Conservation (phyloP, 208 protist species). For the Naegleria gruberi region DNA sequence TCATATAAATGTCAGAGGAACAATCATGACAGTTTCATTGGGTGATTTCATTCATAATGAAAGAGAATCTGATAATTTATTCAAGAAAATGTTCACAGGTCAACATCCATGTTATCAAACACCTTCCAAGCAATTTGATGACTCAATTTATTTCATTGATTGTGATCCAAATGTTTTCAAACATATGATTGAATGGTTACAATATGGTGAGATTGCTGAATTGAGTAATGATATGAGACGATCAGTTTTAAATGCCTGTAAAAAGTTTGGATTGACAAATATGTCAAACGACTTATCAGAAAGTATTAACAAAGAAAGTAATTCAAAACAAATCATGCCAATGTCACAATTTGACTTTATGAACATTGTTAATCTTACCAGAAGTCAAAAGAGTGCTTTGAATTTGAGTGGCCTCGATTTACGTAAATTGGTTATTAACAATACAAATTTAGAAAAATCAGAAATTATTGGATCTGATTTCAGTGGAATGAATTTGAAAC, state of each 20-base stretch:
- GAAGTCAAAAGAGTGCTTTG: not conserved
- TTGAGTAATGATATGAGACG: not conserved
- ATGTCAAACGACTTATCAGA: not conserved
- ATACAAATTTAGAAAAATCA: not conserved
- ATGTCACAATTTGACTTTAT: not conserved
- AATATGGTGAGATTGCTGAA: not conserved
- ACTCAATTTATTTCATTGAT: not conserved
- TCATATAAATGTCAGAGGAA: not conserved
- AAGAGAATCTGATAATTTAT: not conserved
- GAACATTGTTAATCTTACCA: not conserved
- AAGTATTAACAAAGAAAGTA: not conserved
- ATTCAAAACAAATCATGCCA: not conserved
- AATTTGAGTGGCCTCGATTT: not conserved
- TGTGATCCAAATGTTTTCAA: not conserved
- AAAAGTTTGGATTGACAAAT: not conserved
- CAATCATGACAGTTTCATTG: not conserved
- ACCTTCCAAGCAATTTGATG: not conserved
- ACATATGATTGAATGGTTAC: not conserved
- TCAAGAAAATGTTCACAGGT: not conserved
- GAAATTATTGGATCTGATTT: not conserved
- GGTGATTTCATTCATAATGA: not conserved
- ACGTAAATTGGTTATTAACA: not conserved
- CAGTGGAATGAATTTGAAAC: not conserved
- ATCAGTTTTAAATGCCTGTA: not conserved
- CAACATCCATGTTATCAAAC: not conserved